Base-by-base conservation (phyloP, 1,139 yeast species). In the Scheffersomyces lignicola region DNA sequence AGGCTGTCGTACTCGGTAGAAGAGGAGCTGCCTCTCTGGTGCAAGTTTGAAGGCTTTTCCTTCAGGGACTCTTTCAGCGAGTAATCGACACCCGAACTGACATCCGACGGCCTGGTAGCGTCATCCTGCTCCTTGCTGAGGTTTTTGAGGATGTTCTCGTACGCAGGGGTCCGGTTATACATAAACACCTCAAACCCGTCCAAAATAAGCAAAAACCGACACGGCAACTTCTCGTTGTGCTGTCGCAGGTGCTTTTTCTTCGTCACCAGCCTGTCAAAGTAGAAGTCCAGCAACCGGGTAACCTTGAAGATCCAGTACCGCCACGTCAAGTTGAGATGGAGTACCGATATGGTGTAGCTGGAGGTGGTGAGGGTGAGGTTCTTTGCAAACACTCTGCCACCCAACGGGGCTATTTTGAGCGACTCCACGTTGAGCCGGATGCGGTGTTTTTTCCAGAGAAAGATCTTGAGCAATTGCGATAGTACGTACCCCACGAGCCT, bases 101-200 rank as follows among this genome's bases (percentile, higher is more conserved):
- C 14, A 4, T 26, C 20, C 8, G 10, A 14, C 4, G 6, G 7
- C 13, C 15, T 18, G 16, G 14, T 24, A 24, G 10, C 15, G 21
- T 40, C 39, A 18, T 31, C 33, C 7, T 36, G 41, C 12, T 36
- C 38, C 34, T 57, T 51, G 15, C 29, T 58, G 54, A 79, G 58
- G 25, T 63, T 54, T 15, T 73, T 73, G 44, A 80, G 54, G 14
- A 88, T 75, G 35, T 70, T 71, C 33, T 86, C 92, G 55, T 85
- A 92, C 1, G 95, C 92, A 15, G 67, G 66, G 1, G 87, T 76
- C 48, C 94, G 69, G 56, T 92, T 92, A 56, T 84, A 89, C 41
- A 84, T 63, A 53, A 88, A 92, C 34, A 85, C 62, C 53, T 92
- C 98, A 2, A 86, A 52, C 1, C 98, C 98, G 33, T 82, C 83